Evolutionary conservation across 257 asterid genomes (phyloP).

Genomic region (Fraxinus quadrangulata): DNA sequence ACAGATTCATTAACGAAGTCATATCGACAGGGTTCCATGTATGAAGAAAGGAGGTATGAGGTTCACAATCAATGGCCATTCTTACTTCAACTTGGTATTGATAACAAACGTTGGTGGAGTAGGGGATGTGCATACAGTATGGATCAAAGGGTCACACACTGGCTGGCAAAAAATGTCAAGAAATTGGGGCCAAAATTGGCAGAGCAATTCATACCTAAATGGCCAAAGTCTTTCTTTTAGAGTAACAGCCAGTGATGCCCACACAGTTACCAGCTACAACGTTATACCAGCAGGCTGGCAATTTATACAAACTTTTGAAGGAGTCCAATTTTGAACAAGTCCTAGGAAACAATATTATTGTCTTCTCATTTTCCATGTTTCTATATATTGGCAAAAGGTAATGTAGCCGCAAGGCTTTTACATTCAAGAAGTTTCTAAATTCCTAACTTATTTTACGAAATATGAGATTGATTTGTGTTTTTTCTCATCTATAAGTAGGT

Average conservation of each 20-base stretch:
- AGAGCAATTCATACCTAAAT: slow-evolving; percentile 40
- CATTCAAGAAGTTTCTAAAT: neutral
- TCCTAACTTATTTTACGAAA: too few relatives aligned
- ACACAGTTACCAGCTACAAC: slow-evolving; percentile 35
- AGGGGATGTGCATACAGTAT: slow-evolving; percentile 50
- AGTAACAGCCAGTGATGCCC: slow-evolving; percentile 51
- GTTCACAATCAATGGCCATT: slow-evolving; percentile 57
- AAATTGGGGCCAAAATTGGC: slow-evolving; percentile 75
- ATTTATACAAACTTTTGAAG: slow-evolving; percentile 62
- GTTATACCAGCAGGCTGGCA: slow-evolving; percentile 49
- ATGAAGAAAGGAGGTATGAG: slow-evolving; percentile 54
- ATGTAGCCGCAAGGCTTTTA: neutral
- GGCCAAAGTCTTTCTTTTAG: slow-evolving; percentile 54
- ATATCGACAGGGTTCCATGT: slow-evolving; percentile 42
- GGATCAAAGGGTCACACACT: slow-evolving; percentile 48
- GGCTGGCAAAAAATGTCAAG: slow-evolving; percentile 54
- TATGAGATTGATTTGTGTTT: too few relatives aligned
- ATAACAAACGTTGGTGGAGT: slow-evolving; percentile 62
- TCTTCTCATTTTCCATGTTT: neutral
- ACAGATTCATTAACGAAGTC: too few relatives aligned
- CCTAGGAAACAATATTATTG: neutral
- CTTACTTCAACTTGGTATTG: slow-evolving; percentile 51
- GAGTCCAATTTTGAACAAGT: slow-evolving; percentile 23
- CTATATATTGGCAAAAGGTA: neutral
- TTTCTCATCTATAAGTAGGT: too few relatives aligned